Evolutionary conservation across 1,139 yeast genomes (phyloP).

Genomic region (Arxiozyma slooffiae): DNA sequence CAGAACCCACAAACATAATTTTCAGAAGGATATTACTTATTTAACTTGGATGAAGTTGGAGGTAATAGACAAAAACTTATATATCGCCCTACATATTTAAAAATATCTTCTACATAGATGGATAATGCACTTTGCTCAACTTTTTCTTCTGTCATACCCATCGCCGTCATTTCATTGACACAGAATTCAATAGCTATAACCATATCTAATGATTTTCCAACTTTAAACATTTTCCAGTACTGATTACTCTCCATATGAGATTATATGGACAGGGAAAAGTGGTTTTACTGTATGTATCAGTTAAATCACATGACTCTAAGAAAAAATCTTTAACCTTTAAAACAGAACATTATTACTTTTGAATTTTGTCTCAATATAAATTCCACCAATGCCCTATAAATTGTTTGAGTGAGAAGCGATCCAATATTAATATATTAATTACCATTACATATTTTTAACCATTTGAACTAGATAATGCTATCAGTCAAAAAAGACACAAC

Average conservation of each 20-base stretch:
- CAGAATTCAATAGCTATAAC: background rate
- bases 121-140: constrained; percentile 6
- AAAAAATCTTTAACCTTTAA: no score
- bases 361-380: no score
- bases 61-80: background rate
- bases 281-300: no score
- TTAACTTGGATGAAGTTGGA: constrained; percentile 6
- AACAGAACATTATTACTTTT: background rate
- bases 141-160: constrained; percentile 2
- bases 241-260: background rate
- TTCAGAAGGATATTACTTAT: background rate
- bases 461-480: no score
- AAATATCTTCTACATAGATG: constrained; percentile 6
- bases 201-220: background rate
- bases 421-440: no score
- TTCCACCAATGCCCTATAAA: background rate
- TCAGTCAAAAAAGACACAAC: background rate
- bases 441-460: background rate
- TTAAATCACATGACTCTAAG: no score
- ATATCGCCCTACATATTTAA: constrained; percentile 2
- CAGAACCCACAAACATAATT: background rate
- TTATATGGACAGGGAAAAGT: background rate
- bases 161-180: constrained; percentile 5
- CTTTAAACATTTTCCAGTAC: background rate
- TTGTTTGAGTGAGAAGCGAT: no score